phyloP scores from a whole-genome alignment of 2,329 filamentous ascomycete genomes.

The Colletotrichum graminicola region DNA sequence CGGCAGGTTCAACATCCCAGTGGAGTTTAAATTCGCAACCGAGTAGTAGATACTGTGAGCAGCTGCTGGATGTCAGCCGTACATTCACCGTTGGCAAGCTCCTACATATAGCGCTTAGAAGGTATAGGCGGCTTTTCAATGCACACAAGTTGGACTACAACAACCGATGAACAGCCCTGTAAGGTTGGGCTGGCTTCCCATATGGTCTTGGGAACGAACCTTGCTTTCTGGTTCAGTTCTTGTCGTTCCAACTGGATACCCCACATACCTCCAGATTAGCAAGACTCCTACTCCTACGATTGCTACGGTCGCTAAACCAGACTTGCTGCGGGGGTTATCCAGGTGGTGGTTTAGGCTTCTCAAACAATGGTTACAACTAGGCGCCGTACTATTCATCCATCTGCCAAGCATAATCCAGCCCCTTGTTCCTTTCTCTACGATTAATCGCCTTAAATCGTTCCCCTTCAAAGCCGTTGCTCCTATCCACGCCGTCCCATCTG shows the following conservation, averaged over 20 bases:
- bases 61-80: neutral
- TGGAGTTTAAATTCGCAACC: too few relatives aligned
- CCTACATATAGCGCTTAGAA: conserved; percentile 24
- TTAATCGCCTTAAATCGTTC: conserved; percentile 94
- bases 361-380: neutral
- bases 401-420: conserved; percentile 93
- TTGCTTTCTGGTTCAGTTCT: neutral
- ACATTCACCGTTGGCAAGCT: conserved; percentile 10
- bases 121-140: neutral
- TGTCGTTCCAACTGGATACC: neutral
- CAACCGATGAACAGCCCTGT: too few relatives aligned
- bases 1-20: neutral
- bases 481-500: conserved; percentile 96
- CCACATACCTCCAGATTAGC: neutral
- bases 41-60: neutral
- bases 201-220: too few relatives aligned
- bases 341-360: neutral
- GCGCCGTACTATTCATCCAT: conserved; percentile 79
- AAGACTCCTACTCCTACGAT: too few relatives aligned
- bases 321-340: neutral
- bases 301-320: too few relatives aligned
- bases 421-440: conserved; percentile 78
- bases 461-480: conserved; percentile 92
- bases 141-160: neutral
- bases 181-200: neutral